Base-by-base conservation (phyloP, 192 early-diverging fungal species). In the Dissophora ornata region DNA sequence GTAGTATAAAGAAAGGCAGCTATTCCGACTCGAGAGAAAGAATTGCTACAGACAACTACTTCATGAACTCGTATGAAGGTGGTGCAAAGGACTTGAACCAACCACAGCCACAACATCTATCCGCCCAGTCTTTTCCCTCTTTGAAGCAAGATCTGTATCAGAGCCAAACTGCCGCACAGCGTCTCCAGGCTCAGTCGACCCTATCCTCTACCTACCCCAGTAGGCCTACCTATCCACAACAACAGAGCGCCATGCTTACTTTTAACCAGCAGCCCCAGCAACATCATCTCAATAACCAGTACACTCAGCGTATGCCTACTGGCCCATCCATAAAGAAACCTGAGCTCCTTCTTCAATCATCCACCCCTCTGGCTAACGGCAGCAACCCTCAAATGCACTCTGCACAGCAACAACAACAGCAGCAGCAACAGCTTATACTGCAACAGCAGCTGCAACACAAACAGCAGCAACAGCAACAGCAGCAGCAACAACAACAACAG, bases 261-360 rank as follows among this genome's bases (percentile, higher is more conserved):
- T 77, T 67, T 44, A 62, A 60, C 45, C 73, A 77, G 28, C 64
- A 61, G 34, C 50, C 57, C 41, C 73, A 77, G 49, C 71, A 65
- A 51, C 71, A 77, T 48, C 73, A 77, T 49, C 64, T 77, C 44
- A 57, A 61, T 32, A 77, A 77, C 59, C 73, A 77, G 45, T 77
- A 62, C 41, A 60, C 51, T 24, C 73, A 67, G 34, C 64, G 63
- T 44, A 57, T 67, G 32, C 49, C 56, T 36, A 33, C 71, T 16
- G 64, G 50, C 15, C 52, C 57, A 19, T 21, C 57, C 28, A 53
- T 54, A 21, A 62, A 62, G 47, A 77, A 77, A 30, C 44, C 73
- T 6, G 73, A 77, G 10, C 50, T 67, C 30, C 73, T 60, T 28
- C 71, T 62, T 40, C 52, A 50, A 30, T 51, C 62, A 0, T 48